These are phyloP conservation scores for Aureobasidium lini DNA, from an alignment of 2,329 filamentous ascomycete genomes.

Conservation along the genomic window DNA sequence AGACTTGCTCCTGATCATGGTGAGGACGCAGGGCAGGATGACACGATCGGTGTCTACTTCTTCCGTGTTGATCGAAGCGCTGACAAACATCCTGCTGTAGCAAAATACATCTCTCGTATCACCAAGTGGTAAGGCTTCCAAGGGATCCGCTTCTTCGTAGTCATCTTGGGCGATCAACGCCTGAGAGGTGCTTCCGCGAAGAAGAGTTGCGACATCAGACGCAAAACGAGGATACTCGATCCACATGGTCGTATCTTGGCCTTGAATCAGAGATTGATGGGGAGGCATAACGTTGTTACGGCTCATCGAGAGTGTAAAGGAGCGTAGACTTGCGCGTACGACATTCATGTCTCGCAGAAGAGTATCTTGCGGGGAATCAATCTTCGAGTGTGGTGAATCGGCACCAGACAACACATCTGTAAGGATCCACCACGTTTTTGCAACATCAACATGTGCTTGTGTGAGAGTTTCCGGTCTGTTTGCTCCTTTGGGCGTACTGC, in stretches of 20 bases:
- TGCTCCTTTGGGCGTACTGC: constrained; percentile 52
- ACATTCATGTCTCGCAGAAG: constrained; percentile 1
- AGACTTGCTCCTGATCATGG: constrained; percentile 61
- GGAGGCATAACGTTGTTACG: constrained; percentile 69
- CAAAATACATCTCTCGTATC: constrained; percentile 68
- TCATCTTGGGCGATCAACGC: constrained; percentile 40
- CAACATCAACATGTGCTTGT: constrained; percentile 78
- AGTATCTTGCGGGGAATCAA: constrained; percentile 12
- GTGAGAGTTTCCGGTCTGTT: constrained; percentile 48
- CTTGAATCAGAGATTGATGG: constrained; percentile 59
- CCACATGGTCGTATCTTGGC: constrained; percentile 77
- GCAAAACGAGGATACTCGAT: constrained; percentile 66
- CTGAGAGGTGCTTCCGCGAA: constrained; percentile 51
- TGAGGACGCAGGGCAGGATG: constrained; percentile 66
- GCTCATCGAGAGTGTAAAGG: constrained; percentile 75
- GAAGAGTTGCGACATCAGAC: constrained; percentile 61
- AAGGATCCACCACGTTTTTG: constrained; percentile 78
- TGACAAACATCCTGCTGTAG: constrained; percentile 70
- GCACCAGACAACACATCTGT: constrained; percentile 30
- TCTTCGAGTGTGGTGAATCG: not conserved
- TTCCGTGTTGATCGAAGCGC: constrained; percentile 66
- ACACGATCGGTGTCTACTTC: constrained; percentile 61
- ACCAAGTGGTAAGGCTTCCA: constrained; percentile 67
- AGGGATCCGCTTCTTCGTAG: constrained; percentile 42
- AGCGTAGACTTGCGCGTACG: constrained; percentile 45